A percentile compares a stretch with the other conserved stretches of the same genome.
These are phyloP conservation scores for Globisporangium emineosum DNA, from an alignment of 352 stramenopile genomes.

Conservation along the genomic window DNA sequence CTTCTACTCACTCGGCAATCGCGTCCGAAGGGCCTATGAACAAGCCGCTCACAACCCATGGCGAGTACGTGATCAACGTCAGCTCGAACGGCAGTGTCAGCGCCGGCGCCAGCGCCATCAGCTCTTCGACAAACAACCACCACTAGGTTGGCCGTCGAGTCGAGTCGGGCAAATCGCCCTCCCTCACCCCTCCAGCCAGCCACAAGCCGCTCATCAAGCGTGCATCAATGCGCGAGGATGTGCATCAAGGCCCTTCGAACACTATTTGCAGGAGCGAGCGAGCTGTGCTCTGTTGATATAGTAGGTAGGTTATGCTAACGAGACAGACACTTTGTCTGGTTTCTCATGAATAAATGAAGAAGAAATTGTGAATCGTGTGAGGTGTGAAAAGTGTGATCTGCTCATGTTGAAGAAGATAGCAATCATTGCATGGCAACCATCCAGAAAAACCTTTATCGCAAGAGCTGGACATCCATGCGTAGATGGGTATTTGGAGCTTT, in stretches of 20 bases:
- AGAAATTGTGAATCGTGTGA: neutral
- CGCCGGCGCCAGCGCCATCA: slow-evolving; percentile 8
- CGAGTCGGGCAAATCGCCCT: neutral
- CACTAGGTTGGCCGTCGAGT: neutral
- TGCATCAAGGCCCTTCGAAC: neutral
- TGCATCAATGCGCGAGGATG: neutral
- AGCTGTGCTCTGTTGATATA: neutral
- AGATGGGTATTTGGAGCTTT: no score
- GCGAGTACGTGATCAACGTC: slow-evolving; percentile 26
- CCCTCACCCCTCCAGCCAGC: no score
- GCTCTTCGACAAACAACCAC: neutral
- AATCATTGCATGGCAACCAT: no score
- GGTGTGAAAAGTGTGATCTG: no score
- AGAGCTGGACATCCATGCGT: no score
- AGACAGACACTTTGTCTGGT: neutral
- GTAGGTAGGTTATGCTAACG: neutral
- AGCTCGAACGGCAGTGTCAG: slow-evolving; percentile 19
- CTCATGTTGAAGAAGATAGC: no score
- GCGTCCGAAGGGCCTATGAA: slow-evolving; percentile 13
- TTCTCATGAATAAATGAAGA: neutral
- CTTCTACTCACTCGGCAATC: slow-evolving; percentile 2
- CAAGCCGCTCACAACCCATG: slow-evolving; percentile 13
- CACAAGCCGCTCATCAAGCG: neutral
- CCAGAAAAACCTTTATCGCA: no score
- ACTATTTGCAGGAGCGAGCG: neutral